phyloP scores from a whole-genome alignment of 208 protist species.

The Wallacemonas sp. region DNA sequence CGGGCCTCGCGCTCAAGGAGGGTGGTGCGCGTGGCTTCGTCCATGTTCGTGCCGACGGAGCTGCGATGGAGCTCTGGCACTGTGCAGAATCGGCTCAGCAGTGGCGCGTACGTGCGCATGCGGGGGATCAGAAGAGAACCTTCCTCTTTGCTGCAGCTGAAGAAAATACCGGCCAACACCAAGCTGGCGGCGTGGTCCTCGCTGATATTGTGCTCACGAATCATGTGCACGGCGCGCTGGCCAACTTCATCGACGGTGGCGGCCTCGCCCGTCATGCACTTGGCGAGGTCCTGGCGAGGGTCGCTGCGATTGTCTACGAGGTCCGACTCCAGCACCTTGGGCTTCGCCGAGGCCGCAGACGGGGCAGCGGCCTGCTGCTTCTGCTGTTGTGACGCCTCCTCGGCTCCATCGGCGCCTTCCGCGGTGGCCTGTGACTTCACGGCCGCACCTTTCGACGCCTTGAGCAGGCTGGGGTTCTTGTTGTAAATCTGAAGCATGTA shows the following conservation, averaged over 20 bases:
- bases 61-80: conserved; percentile 48
- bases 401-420: neutral
- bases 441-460: conserved; percentile 48
- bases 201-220: conserved; percentile 70
- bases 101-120: conserved; percentile 45
- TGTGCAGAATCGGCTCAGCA: conserved; percentile 66
- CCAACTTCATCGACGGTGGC: conserved; percentile 26
- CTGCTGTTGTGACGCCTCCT: conserved; percentile 35
- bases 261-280: conserved; percentile 13
- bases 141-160: conserved; percentile 35
- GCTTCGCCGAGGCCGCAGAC: conserved; percentile 18
- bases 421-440: conserved; percentile 22
- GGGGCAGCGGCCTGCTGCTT: conserved; percentile 21
- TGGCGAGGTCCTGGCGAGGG: conserved; percentile 34
- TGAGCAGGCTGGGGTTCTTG: conserved; percentile 61
- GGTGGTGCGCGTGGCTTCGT: conserved; percentile 64
- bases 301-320: conserved; percentile 39
- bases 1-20: conserved; percentile 59
- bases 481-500: conserved; percentile 71
- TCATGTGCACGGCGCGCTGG: conserved; percentile 52
- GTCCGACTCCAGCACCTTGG: conserved; percentile 8
- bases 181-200: conserved; percentile 56
- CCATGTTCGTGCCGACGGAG: conserved; percentile 21
- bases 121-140: conserved; percentile 44
- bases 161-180: conserved; percentile 47